Conservation (phyloP, 225 moss, liverwort and hornwort species). For the Physcomitrellopsis africana region DNA sequence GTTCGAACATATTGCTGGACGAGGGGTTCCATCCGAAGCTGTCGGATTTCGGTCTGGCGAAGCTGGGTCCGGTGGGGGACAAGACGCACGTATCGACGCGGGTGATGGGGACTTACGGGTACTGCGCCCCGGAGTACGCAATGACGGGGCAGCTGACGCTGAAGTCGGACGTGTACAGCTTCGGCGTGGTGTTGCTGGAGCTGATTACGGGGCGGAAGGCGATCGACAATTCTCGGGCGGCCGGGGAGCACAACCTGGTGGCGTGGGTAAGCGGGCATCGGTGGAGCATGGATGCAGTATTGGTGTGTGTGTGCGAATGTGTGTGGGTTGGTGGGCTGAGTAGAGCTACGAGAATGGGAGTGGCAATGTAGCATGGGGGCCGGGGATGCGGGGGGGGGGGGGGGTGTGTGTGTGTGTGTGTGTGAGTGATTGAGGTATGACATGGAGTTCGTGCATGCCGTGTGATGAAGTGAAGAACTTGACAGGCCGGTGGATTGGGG, state of each 20-base stretch:
- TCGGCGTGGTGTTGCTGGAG: conserved; percentile 53
- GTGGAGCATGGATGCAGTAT: conserved; percentile 11
- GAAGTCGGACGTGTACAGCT: conserved; percentile 42
- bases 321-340: not conserved
- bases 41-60: conserved; percentile 73
- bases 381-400: too few relatives aligned
- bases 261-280: conserved; percentile 59
- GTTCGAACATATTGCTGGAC: conserved; percentile 58
- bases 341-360: too few relatives aligned
- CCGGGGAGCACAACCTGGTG: conserved; percentile 78
- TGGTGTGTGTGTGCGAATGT: not conserved
- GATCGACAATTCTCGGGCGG: conserved; percentile 67
- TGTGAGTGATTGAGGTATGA: not conserved
- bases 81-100: conserved; percentile 80
- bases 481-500: not conserved
- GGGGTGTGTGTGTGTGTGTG: too few relatives aligned
- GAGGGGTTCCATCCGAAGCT: conserved; percentile 75
- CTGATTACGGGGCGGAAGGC: conserved; percentile 78
- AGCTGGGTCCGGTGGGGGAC: conserved; percentile 69
- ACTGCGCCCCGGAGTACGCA: conserved; percentile 79
- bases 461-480: not conserved
- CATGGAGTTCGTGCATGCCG: not conserved
- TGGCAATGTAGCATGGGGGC: too few relatives aligned
- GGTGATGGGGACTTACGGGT: conserved; percentile 79
- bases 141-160: conserved; percentile 84